Evolutionary conservation across 1,139 yeast species (phyloP).

Genomic region (Kodamaea sp.): DNA sequence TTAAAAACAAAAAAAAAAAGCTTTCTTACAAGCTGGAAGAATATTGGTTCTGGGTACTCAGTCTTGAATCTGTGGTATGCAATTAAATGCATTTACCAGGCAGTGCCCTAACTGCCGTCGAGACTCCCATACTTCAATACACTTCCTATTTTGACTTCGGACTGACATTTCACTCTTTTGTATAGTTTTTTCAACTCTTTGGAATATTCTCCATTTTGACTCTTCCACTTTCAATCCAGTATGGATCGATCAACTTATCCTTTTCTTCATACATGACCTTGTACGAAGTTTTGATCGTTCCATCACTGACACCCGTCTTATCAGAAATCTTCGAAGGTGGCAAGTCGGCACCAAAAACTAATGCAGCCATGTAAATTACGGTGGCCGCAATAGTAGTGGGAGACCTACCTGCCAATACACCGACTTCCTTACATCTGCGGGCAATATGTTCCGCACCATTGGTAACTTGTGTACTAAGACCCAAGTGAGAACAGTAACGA

Average conservation of each 20-base stretch:
- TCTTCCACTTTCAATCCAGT: conserved; percentile 73
- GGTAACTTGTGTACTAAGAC: conserved; percentile 79
- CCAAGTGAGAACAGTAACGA: conserved; percentile 94
- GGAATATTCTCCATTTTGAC: conserved; percentile 66
- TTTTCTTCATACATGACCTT: conserved; percentile 76
- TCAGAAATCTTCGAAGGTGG: conserved; percentile 85
- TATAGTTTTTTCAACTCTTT: conserved; percentile 34
- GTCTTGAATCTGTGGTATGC: no score
- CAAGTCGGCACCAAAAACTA: conserved; percentile 69
- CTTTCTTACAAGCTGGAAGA: no score
- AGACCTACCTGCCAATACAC: conserved; percentile 94
- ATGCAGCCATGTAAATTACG: conserved; percentile 89
- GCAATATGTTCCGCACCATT: conserved; percentile 95
- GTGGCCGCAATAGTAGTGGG: conserved; percentile 98
- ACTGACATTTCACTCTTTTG: no score
- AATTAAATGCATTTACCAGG: no score
- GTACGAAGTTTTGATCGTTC: conserved; percentile 92
- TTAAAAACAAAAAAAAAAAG: no score
- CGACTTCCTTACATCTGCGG: conserved; percentile 83
- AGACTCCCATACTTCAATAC: no score
- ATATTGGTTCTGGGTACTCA: no score
- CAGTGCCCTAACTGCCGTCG: no score
- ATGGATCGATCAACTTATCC: conserved; percentile 75
- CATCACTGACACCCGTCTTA: conserved; percentile 96
- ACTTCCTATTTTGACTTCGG: no score